Conservation (phyloP, 441 rosid species). For the Capsella rubella region DNA sequence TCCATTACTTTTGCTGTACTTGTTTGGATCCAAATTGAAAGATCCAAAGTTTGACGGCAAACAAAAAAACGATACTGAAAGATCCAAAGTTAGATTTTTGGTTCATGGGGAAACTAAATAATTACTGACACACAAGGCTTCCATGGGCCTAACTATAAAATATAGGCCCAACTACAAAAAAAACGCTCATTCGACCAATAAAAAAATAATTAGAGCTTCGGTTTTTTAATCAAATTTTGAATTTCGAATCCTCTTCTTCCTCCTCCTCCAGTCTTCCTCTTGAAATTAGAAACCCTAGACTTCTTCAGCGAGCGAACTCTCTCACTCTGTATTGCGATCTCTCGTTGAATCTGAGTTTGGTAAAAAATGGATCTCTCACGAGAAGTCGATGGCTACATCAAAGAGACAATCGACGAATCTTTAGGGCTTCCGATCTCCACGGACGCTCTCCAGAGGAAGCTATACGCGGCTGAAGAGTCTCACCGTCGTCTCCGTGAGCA, state of each 20-base stretch:
- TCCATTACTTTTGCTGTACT: neutral
- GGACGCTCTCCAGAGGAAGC: conserved; percentile 59
- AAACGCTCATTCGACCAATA: neutral
- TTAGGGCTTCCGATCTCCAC: conserved; percentile 67
- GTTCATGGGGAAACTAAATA: neutral
- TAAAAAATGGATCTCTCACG: conserved; percentile 56
- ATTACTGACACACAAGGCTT: neutral
- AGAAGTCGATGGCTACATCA: conserved; percentile 62
- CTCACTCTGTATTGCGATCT: neutral
- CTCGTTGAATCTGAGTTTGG: neutral
- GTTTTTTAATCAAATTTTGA: conserved; percentile 21
- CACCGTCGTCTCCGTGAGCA: conserved; percentile 62
- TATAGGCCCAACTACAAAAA: conserved; percentile 20
- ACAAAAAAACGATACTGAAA: neutral
- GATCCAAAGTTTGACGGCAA: neutral
- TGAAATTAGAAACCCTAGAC: conserved; percentile 22
- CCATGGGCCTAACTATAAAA: neutral
- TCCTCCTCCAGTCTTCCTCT: neutral
- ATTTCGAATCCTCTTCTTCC: neutral
- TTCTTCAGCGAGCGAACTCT: neutral
- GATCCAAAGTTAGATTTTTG: neutral
- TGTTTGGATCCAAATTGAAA: neutral
- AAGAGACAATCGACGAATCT: conserved; percentile 61
- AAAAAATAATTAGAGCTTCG: neutral
- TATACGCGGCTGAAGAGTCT: conserved; percentile 62